A percentile compares a stretch with the other conserved stretches of the same genome.
phyloP scores from a whole-genome alignment of 139 green algal species.

The Tetradesmus obliquus region DNA sequence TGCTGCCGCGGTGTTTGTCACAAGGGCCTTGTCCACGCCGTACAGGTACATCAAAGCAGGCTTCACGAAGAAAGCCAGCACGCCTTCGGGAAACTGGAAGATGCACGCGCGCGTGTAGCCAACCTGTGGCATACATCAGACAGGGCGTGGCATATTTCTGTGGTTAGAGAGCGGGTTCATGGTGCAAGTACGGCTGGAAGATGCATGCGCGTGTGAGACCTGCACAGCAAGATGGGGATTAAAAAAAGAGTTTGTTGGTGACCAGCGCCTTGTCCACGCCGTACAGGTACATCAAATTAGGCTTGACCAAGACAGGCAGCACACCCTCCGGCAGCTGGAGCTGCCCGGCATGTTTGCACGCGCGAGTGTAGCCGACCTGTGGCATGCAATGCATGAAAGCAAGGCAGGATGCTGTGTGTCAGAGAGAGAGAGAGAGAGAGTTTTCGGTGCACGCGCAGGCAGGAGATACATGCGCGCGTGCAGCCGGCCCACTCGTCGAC shows the following conservation, averaged over 20 bases:
- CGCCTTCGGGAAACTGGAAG: slow-evolving; percentile 58
- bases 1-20: slow-evolving; percentile 47
- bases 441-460: too few relatives aligned
- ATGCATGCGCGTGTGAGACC: background rate
- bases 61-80: slow-evolving; percentile 69
- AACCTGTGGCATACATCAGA: slow-evolving; percentile 43
- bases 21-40: slow-evolving; percentile 53
- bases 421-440: too few relatives aligned
- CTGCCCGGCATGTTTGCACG: slow-evolving; percentile 27
- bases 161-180: background rate
- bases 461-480: too few relatives aligned
- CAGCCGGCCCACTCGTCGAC: too few relatives aligned
- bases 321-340: slow-evolving; percentile 61
- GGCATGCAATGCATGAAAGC: background rate
- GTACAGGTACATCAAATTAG: slow-evolving; percentile 68
- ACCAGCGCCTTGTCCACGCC: slow-evolving; percentile 52
- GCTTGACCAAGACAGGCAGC: slow-evolving; percentile 66
- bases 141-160: background rate
- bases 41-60: slow-evolving; percentile 71
- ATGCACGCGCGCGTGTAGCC: slow-evolving; percentile 60
- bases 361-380: slow-evolving; percentile 61
- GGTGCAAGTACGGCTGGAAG: background rate
- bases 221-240: background rate
- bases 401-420: too few relatives aligned
- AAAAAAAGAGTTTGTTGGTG: background rate